Base-by-base conservation (phyloP, 1,139 yeast genomes). In the Trichomonascaceae sp. region DNA sequence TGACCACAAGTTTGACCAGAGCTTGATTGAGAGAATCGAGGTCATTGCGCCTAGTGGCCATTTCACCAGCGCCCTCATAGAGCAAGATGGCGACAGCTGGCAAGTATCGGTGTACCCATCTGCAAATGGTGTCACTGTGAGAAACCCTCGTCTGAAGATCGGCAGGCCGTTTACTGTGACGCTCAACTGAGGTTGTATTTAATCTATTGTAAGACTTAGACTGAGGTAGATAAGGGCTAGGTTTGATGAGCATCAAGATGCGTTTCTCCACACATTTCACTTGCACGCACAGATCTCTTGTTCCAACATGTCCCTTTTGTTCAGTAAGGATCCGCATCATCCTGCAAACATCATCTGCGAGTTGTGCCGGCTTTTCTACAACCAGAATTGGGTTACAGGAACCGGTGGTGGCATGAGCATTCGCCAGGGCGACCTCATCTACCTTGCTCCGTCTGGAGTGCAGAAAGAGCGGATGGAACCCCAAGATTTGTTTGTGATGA, bases 351-450 rank as follows among this genome's bases (percentile, higher is more conserved):
- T 80, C 46, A 80, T 87, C 42, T 84, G 94, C 52, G 82, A 79
- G 43, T 65, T 87, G 27, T 85, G 96, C 54, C 65, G 72, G 33
- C 60, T 71, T 18, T 82, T 87, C 52, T 87, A 80, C 53, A 67
- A 72, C 48, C 77, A 78, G 51, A 78, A 81, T 37, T 85, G 96
- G 95, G 92, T 84, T 42, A 79, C 94, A 0, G 97, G 96, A 3
- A 87, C 97, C 1, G 96, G 95, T 2, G 97, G 97, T 17, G 96
- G 96, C 3, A 77, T 87, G 48, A 79, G 93, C 26, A 78, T 87
- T 35, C 65, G 79, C 42, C 74, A 77, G 34, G 68, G 56, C 3
- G 65, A 73, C 38, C 51, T 63, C 27, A 74, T 82, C 14, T 87
- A 71, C 52, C 68, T 87, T 30, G 93, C 96, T 0, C 97, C 97